Percentiles rank a stretch among this genome's conserved stretches.
phyloP scores from a whole-genome alignment of 352 stramenopile genomes.

The Globisporangium parvum region DNA sequence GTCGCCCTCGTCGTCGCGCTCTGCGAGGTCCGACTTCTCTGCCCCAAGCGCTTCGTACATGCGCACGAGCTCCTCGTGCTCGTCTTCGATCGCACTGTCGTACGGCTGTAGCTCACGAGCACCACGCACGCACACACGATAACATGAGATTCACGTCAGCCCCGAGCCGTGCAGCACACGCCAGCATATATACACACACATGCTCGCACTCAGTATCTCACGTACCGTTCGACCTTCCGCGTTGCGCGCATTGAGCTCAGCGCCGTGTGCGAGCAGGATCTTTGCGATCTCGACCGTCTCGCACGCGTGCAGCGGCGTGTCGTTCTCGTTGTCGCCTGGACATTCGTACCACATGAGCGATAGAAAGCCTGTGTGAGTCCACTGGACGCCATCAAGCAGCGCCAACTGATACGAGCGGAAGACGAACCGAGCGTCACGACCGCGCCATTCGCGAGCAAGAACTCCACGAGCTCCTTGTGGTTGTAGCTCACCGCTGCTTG shows the following conservation, averaged over 20 bases:
- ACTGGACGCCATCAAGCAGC: neutral
- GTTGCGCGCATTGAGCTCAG: conserved; percentile 62
- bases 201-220: too few species aligned
- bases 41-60: conserved; percentile 45
- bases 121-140: conserved; percentile 2
- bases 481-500: conserved; percentile 69
- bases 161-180: neutral
- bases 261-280: conserved; percentile 47
- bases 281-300: conserved; percentile 54
- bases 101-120: conserved; percentile 25
- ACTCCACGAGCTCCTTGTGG: conserved; percentile 48
- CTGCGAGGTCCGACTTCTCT: conserved; percentile 36
- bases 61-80: conserved; percentile 41
- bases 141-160: neutral
- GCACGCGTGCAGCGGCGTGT: conserved; percentile 60
- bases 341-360: too few species aligned
- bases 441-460: conserved; percentile 41
- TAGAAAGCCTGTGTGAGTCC: neutral
- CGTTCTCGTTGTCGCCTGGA: conserved; percentile 53
- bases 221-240: conserved; percentile 39
- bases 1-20: conserved; percentile 21
- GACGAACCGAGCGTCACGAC: conserved; percentile 31
- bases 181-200: conserved; percentile 9
- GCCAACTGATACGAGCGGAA: neutral
- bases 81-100: conserved; percentile 58